Base-by-base conservation (phyloP, 352 stramenopile genomes). In the Globisporangium spinosum region DNA sequence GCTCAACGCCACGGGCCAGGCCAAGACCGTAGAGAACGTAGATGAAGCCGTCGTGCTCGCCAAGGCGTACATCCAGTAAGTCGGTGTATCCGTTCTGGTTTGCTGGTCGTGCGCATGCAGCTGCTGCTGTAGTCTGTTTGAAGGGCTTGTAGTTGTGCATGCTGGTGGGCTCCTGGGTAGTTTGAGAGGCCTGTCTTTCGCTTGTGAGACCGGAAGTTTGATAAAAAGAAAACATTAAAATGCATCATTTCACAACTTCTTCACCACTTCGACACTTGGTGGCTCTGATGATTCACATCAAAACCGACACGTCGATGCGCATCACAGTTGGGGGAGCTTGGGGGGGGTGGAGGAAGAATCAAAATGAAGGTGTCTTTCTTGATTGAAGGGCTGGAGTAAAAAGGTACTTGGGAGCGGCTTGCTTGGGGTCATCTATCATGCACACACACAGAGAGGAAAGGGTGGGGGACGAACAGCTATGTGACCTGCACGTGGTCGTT, bases 21-120 rank as follows among this genome's bases (percentile, higher is more conserved):
- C 87, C 70, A 94, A 94, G 77, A 91, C 81, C 20, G 71, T 79
- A 22, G 84, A 93, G 20, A 80, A 90, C 45, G 73, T 89, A 0
- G 80, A 91, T 61, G 79, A 92, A 55, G 84, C 85, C 23, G 70
- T 94, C 25, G 71, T 70, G 58, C 83, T 90, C 27, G 83, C 85
- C 69, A 90, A 91, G 79, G 69, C 70, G 0, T 90, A 80, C 66
- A 73, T 90, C 25, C 67, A 85, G 27, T 68, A 63, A 68, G 38
- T 20, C 12, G 15, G 35, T 43, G 35, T 12, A 12, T 43, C 35
- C 12, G 5, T 43, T 43, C 35, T 17, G 35, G 10, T 5, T 13
- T 43, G 35, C 10, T 43, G 12, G 10, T 43, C 35, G 38, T 45
- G 38, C 13, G 38, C 12, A 15, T 40, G 34, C 34, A 12, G 12